Conservation (phyloP, 768 basidiomycete species). For the Psilocybe cyanescens region DNA sequence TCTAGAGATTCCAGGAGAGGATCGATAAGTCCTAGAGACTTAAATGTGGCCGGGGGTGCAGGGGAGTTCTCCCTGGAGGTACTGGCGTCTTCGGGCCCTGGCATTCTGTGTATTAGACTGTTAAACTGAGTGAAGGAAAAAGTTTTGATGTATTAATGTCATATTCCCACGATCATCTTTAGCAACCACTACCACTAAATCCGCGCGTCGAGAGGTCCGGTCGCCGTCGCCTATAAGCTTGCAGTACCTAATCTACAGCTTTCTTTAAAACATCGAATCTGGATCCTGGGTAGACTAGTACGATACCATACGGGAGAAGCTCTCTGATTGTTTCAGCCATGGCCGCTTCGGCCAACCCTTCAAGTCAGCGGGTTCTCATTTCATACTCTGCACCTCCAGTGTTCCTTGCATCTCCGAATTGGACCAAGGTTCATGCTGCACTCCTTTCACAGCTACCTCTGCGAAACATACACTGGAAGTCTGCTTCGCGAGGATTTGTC, state of each 20-base stretch:
- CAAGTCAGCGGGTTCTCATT: constrained; percentile 57
- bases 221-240: not conserved
- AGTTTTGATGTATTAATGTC: constrained; percentile 15
- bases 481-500: constrained; percentile 66
- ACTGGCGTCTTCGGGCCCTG: constrained; percentile 64
- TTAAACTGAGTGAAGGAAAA: constrained; percentile 8
- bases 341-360: constrained; percentile 16
- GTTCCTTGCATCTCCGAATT: constrained; percentile 72
- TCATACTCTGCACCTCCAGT: constrained; percentile 69
- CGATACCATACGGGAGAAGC: not conserved
- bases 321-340: not conserved
- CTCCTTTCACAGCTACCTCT: constrained; percentile 80
- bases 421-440: constrained; percentile 69
- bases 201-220: constrained; percentile 6
- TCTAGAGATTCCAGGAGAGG: constrained; percentile 87
- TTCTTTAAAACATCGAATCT: not conserved
- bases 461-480: constrained; percentile 93
- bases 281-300: not conserved
- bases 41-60: constrained; percentile 59
- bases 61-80: constrained; percentile 32
- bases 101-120: constrained; percentile 43
- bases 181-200: constrained; percentile 5
- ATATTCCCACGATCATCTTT: constrained; percentile 27
- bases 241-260: not conserved
- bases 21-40: constrained; percentile 84